phyloP scores from a whole-genome alignment of 2,329 filamentous ascomycete genomes.

The Plenodomus lindquistii region DNA sequence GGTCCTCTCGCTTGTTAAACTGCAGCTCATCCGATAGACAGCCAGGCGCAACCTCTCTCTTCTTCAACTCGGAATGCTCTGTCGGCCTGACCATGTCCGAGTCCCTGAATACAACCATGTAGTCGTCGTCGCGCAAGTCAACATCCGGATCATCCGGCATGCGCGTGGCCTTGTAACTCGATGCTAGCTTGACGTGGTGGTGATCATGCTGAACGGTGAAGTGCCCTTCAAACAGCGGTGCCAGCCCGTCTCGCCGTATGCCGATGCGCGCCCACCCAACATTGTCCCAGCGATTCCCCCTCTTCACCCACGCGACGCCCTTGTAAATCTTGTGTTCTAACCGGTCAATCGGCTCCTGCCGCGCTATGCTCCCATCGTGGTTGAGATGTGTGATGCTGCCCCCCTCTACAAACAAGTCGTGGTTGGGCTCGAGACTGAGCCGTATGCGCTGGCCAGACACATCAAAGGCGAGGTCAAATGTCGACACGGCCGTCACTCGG shows the following conservation, averaged over 20 bases:
- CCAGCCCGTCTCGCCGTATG: conserved; percentile 72
- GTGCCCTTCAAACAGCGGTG: conserved; percentile 86
- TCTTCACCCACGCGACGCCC: conserved; percentile 73
- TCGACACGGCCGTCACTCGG: conserved; percentile 76
- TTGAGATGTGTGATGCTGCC: conserved; percentile 74
- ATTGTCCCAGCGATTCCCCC: conserved; percentile 79
- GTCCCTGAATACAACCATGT: conserved; percentile 90
- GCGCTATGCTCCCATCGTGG: conserved; percentile 68
- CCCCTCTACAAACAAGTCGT: conserved; percentile 80
- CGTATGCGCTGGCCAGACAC: conserved; percentile 71
- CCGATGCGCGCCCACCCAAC: conserved; percentile 87
- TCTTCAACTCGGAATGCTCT: conserved; percentile 68
- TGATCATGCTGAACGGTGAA: conserved; percentile 81
- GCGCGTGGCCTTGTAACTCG: conserved; percentile 73
- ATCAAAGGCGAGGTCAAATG: conserved; percentile 83
- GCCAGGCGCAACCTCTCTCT: conserved; percentile 47
- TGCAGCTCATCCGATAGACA: conserved; percentile 76
- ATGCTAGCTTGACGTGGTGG: conserved; percentile 81
- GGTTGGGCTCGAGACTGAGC: conserved; percentile 82
- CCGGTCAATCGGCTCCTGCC: conserved; percentile 71
- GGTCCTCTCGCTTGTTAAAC: conserved; percentile 76
- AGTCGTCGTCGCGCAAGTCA: conserved; percentile 63
- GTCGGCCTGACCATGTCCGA: conserved; percentile 68
- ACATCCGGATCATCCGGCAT: conserved; percentile 70
- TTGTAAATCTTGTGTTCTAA: conserved; percentile 80